phyloP scores from a whole-genome alignment of 106 monocot species.

The Allium sativum region DNA sequence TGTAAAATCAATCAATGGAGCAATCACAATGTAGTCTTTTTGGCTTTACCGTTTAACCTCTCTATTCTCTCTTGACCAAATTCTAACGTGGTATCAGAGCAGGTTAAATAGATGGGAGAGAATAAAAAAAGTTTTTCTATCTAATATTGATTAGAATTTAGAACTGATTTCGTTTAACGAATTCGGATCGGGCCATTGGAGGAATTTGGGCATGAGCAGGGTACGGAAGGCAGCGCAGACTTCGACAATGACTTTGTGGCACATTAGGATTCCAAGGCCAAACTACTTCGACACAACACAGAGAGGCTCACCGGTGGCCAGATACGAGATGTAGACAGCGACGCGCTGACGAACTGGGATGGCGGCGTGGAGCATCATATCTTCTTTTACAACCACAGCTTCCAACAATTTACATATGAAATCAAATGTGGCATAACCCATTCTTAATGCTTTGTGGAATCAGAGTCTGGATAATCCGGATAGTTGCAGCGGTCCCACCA shows the following conservation, averaged over 20 bases:
- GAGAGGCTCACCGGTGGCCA: constrained; percentile 56
- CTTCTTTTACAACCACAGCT: constrained; percentile 39
- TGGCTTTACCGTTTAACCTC: too few species aligned
- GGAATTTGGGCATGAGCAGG: constrained; percentile 60
- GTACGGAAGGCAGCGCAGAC: constrained; percentile 61
- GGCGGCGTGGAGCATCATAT: constrained; percentile 56
- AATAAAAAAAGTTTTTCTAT: too few species aligned
- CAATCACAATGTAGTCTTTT: too few species aligned
- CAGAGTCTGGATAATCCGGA: constrained; percentile 39
- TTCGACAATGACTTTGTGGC: constrained; percentile 76
- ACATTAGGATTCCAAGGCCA: constrained; percentile 44
- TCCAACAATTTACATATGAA: constrained; percentile 37
- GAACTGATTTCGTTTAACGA: constrained; percentile 13
- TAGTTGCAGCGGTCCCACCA: constrained; percentile 51
- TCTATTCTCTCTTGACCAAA: too few species aligned
- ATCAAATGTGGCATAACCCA: constrained; percentile 41
- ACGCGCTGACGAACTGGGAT: constrained; percentile 56
- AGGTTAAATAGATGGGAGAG: too few species aligned
- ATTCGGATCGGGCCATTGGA: constrained; percentile 45
- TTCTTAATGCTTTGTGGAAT: constrained; percentile 40
- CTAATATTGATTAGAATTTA: constrained; percentile 38
- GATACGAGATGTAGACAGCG: constrained; percentile 51
- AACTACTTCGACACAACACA: constrained; percentile 52
- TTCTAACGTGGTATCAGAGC: too few species aligned
- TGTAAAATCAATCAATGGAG: too few species aligned